Evolutionary conservation across 2,329 filamentous ascomycete species (phyloP).

Genomic region (Diplodia corticola): DNA sequence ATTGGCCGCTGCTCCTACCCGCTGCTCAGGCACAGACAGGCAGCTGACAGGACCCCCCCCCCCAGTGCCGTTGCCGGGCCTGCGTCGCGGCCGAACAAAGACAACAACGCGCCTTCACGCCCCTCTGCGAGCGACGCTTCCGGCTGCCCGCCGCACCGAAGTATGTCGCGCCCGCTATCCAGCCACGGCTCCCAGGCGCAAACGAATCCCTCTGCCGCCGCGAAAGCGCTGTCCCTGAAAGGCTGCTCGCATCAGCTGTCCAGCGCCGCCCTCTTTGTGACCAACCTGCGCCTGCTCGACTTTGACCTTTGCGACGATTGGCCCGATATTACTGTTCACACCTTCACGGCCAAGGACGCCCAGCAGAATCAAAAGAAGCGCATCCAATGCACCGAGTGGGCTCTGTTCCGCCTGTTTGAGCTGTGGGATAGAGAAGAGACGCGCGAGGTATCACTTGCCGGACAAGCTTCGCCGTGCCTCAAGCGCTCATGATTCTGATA

Average conservation of each 20-base stretch:
- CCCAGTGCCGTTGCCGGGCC: not conserved
- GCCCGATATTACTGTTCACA: conserved; percentile 70
- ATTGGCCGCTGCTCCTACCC: conserved; percentile 6
- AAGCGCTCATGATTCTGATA: conserved; percentile 37
- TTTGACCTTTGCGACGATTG: conserved; percentile 76
- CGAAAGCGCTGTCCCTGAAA: conserved; percentile 1
- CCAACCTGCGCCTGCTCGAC: conserved; percentile 79
- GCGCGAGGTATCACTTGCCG: conserved; percentile 58
- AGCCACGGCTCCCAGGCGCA: conserved; percentile 21
- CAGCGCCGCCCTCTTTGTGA: conserved; percentile 64
- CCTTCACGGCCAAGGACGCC: conserved; percentile 67
- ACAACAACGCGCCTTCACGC: not conserved
- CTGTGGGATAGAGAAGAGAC: conserved; percentile 80
- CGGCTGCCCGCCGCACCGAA: not conserved
- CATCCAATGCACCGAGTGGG: conserved; percentile 83
- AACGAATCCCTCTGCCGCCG: conserved; percentile 24
- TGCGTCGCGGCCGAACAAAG: conserved; percentile 10
- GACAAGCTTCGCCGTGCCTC: not conserved
- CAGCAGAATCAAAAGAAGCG: conserved; percentile 78
- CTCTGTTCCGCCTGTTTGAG: conserved; percentile 80
- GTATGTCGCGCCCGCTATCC: conserved; percentile 24
- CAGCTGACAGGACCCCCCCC: not conserved
- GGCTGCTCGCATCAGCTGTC: conserved; percentile 25
- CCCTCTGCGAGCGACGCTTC: conserved; percentile 1
- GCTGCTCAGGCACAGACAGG: not conserved